A percentile compares a stretch with the other conserved stretches of the same genome.
Conservation (phyloP, 306 rosid genomes). For the Prunus padus region DNA sequence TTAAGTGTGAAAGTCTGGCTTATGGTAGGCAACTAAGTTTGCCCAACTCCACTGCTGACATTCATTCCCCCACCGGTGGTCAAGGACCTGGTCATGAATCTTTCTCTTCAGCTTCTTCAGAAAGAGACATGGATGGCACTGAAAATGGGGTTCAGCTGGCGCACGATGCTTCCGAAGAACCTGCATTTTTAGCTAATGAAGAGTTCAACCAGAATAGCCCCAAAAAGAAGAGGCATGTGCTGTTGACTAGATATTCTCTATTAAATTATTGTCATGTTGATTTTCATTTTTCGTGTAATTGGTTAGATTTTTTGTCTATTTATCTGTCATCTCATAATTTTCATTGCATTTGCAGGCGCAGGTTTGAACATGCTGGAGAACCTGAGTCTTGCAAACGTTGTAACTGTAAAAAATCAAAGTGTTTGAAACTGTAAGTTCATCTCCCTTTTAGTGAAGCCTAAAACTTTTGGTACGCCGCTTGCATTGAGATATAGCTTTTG, state of each 20-base stretch:
- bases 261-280: constrained; percentile 7
- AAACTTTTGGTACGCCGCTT: not conserved
- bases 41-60: constrained; percentile 41
- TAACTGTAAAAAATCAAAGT: constrained; percentile 89
- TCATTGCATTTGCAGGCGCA: constrained; percentile 63
- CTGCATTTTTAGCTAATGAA: constrained; percentile 45
- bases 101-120: constrained; percentile 37
- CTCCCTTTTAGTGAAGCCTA: constrained; percentile 16
- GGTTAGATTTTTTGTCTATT: constrained; percentile 8
- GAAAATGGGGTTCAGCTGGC: constrained; percentile 48
- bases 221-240: constrained; percentile 69
- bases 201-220: constrained; percentile 71
- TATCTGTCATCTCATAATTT: constrained; percentile 31
- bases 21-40: constrained; percentile 42
- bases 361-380: constrained; percentile 55
- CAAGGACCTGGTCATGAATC: constrained; percentile 46
- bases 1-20: constrained; percentile 39
- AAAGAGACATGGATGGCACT: constrained; percentile 44
- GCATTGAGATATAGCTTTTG: not conserved
- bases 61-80: constrained; percentile 38
- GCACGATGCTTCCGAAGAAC: constrained; percentile 57
- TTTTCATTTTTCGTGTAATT: not conserved
- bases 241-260: constrained; percentile 12
- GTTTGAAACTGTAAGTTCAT: constrained; percentile 82
- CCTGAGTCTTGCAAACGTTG: constrained; percentile 77